Evolutionary conservation across 108 stramenopile genomes (phyloP).

Genomic region (Ochromonas danica): DNA sequence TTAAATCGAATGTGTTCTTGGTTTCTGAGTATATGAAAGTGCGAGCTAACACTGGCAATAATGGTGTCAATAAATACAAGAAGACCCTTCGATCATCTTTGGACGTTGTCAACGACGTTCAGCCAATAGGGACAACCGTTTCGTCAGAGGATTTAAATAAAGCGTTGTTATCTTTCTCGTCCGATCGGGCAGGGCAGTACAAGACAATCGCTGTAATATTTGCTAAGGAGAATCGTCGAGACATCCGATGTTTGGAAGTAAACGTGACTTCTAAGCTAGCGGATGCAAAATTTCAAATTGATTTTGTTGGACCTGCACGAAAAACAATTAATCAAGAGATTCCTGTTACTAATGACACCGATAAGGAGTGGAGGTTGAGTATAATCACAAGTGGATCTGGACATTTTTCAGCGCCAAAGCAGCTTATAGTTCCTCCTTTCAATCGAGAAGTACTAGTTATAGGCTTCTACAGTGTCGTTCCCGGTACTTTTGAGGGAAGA

Average conservation of each 20-base stretch:
- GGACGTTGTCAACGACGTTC: constrained; percentile 21
- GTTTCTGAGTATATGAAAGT: background rate
- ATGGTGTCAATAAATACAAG: background rate
- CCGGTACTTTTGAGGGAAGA: constrained; percentile 40
- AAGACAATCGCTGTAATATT: constrained; percentile 7
- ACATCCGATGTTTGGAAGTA: constrained; percentile 52
- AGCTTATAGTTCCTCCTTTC: constrained; percentile 50
- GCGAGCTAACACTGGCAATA: background rate
- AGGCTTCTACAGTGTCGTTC: too few species aligned
- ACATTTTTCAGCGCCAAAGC: constrained; percentile 46
- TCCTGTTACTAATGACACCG: constrained; percentile 57
- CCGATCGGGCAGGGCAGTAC: background rate
- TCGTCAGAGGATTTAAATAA: background rate
- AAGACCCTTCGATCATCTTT: background rate
- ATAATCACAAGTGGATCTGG: constrained; percentile 21
- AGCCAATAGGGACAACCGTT: too few species aligned
- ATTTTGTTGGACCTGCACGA: constrained; percentile 59
- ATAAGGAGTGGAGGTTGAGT: constrained; percentile 49
- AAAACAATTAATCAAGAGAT: constrained; percentile 53
- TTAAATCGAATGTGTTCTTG: background rate
- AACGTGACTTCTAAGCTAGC: constrained; percentile 40
- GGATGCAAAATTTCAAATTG: constrained; percentile 43
- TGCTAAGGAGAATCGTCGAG: constrained; percentile 36
- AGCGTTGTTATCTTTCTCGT: background rate
- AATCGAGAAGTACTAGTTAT: too few species aligned